These are phyloP conservation scores for Picochlorum sp. DNA, from an alignment of 139 green algal genomes.

Conservation along the genomic window DNA sequence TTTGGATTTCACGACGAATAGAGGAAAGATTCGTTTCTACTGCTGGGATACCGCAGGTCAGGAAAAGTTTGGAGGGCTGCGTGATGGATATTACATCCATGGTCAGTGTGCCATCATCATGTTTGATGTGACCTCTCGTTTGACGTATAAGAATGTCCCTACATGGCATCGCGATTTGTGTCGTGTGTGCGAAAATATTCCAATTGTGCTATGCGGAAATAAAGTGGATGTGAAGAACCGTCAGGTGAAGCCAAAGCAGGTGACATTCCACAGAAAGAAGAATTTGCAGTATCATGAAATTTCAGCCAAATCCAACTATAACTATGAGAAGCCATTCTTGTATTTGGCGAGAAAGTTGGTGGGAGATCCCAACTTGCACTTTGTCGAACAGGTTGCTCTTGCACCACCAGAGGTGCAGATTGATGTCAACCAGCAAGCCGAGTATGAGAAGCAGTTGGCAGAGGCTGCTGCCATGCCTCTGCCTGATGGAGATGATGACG, in stretches of 20 bases:
- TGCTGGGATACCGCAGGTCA: slow-evolving; percentile 99
- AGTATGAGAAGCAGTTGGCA: slow-evolving; percentile 71
- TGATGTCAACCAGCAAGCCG: slow-evolving; percentile 81
- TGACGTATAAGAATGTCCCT: slow-evolving; percentile 99
- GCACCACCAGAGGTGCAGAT: slow-evolving; percentile 90
- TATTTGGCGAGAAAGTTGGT: slow-evolving; percentile 97
- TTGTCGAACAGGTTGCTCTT: slow-evolving; percentile 90
- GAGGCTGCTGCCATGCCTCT: slow-evolving; percentile 59
- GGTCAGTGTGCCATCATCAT: slow-evolving; percentile 99
- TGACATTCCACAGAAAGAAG: slow-evolving; percentile 96
- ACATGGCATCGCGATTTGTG: slow-evolving; percentile 98
- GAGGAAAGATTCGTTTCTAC: slow-evolving; percentile 94
- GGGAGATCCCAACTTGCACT: slow-evolving; percentile 88
- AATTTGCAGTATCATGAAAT: slow-evolving; percentile 99
- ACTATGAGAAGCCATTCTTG: slow-evolving; percentile 99
- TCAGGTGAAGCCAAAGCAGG: slow-evolving; percentile 99
- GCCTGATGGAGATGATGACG: slow-evolving; percentile 74
- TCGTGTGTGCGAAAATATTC: slow-evolving; percentile 98
- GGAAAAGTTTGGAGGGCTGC: slow-evolving; percentile 96
- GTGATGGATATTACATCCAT: slow-evolving; percentile 99
- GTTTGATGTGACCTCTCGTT: slow-evolving; percentile 99
- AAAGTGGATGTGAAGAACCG: slow-evolving; percentile 99
- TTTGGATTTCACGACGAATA: slow-evolving; percentile 98
- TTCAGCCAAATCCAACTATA: slow-evolving; percentile 99
- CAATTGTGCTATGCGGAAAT: slow-evolving; percentile 99